Evolutionary conservation across 2,329 filamentous ascomycete species (phyloP).

Genomic region (Mollisia scopiformis): DNA sequence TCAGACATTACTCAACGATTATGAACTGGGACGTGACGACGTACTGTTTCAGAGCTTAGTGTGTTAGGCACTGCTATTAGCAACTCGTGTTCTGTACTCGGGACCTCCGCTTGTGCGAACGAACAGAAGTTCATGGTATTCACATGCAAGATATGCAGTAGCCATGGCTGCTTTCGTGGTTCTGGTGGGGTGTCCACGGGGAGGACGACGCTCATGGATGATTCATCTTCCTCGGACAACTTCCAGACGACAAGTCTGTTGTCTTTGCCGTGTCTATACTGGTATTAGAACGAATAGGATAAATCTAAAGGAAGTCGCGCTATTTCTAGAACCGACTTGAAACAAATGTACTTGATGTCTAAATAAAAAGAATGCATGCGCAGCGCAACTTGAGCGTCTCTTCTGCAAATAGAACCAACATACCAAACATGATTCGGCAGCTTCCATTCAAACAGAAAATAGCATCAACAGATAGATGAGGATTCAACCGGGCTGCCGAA

Average conservation of each 20-base stretch:
- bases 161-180: slow-evolving; percentile 71
- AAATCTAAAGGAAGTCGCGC: background rate
- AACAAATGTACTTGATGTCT: background rate
- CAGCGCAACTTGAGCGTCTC: background rate
- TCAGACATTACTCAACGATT: background rate
- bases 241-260: slow-evolving; percentile 87
- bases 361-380: background rate
- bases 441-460: background rate
- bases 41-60: slow-evolving; percentile 69
- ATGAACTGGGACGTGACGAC: slow-evolving; percentile 29
- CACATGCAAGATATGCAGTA: slow-evolving; percentile 81
- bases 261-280: slow-evolving; percentile 81
- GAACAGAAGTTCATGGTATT: slow-evolving; percentile 96
- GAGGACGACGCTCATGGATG: slow-evolving; percentile 65
- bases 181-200: slow-evolving; percentile 66
- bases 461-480: slow-evolving; percentile 5
- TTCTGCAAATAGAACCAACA: slow-evolving; percentile 1
- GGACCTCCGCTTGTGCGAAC: slow-evolving; percentile 56
- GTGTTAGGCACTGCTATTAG: slow-evolving; percentile 83
- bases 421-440: background rate
- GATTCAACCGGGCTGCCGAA: slow-evolving; percentile 6
- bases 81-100: slow-evolving; percentile 47
- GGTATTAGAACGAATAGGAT: slow-evolving; percentile 9
- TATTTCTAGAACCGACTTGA: background rate
- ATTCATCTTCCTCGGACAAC: slow-evolving; percentile 62